Evolutionary conservation across 768 basidiomycete species (phyloP).

Genomic region (Zangia roseola): DNA sequence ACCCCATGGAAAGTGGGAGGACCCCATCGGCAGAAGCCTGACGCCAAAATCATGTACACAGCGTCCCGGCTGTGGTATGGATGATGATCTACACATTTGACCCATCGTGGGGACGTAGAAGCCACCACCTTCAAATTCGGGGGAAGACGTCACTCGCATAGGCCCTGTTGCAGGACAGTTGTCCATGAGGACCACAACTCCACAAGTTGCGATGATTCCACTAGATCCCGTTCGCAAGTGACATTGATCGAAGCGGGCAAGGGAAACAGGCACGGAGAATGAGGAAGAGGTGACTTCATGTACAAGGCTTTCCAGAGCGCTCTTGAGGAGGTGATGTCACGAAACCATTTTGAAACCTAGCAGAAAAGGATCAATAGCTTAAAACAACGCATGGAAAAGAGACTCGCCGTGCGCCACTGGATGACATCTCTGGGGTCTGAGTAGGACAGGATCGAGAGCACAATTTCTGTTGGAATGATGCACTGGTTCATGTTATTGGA

Average conservation of each 20-base stretch:
- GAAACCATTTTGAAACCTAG: conserved; percentile 8
- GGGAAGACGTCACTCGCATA: not conserved
- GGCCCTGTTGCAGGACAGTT: not conserved
- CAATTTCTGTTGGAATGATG: not conserved
- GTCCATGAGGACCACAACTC: no score
- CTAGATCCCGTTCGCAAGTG: not conserved
- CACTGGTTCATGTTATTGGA: no score
- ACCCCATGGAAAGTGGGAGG: no score
- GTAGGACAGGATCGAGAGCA: not conserved
- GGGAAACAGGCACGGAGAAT: not conserved
- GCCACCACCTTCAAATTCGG: no score
- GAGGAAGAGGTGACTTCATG: not conserved
- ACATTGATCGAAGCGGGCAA: not conserved
- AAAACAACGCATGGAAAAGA: no score
- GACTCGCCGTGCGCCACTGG: conserved; percentile 1
- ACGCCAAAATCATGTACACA: no score
- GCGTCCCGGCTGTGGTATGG: no score
- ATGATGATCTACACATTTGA: no score
- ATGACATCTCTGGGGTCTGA: not conserved
- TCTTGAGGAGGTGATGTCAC: not conserved
- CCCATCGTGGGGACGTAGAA: no score
- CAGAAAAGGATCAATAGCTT: not conserved
- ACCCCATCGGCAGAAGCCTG: no score
- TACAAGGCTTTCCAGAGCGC: conserved; percentile 1
- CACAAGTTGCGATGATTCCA: not conserved